Evolutionary conservation across 441 rosid species (phyloP).

Genomic region (Erodium moschatum): DNA sequence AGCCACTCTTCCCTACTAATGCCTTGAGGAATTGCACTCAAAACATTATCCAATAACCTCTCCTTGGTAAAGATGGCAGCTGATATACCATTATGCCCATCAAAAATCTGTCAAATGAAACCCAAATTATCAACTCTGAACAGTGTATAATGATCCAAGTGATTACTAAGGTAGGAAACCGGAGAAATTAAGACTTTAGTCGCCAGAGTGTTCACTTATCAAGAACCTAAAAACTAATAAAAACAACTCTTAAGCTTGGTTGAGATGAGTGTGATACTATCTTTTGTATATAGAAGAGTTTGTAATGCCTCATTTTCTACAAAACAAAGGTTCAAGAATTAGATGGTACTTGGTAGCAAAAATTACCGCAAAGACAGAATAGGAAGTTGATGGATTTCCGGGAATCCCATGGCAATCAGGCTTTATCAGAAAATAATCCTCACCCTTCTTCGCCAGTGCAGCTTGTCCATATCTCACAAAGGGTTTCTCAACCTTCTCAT

Average conservation of each 20-base stretch:
- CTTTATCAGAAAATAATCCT: constrained; percentile 62
- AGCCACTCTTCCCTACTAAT: constrained; percentile 78
- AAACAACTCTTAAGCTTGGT: background rate
- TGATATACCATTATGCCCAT: constrained; percentile 85
- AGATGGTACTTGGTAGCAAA: too few species aligned
- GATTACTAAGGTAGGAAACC: background rate
- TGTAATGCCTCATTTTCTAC: too few species aligned
- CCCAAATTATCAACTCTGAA: constrained; percentile 4
- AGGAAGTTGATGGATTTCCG: constrained; percentile 53
- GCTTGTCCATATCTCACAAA: constrained; percentile 52
- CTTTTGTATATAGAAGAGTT: too few species aligned
- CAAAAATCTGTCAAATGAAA: constrained; percentile 49
- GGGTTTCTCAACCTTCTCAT: constrained; percentile 75
- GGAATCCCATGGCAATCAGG: constrained; percentile 55
- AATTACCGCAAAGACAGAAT: constrained; percentile 76
- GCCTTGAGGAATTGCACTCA: constrained; percentile 62
- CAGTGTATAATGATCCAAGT: background rate
- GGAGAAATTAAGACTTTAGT: background rate
- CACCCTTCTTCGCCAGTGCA: constrained; percentile 77
- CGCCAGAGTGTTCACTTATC: background rate
- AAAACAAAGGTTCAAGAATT: too few species aligned
- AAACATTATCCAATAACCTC: constrained; percentile 51
- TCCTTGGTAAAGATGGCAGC: constrained; percentile 77
- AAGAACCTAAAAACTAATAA: background rate
- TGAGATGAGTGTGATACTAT: background rate